These are phyloP conservation scores for Vicia sativa DNA, from an alignment of 306 rosid genomes.

Conservation along the genomic window DNA sequence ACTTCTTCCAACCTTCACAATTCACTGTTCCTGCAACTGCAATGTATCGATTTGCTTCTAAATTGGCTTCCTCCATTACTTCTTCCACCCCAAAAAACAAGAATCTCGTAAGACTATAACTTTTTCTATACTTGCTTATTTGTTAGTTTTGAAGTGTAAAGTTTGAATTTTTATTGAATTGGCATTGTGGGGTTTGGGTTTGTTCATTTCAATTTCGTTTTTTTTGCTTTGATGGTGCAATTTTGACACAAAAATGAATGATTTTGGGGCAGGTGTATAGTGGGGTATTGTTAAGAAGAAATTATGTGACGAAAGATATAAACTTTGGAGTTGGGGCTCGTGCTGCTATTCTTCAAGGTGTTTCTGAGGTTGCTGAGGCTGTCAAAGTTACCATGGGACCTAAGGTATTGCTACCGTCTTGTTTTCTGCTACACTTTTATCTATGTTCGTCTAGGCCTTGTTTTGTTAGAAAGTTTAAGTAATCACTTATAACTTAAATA, in stretches of 20 bases:
- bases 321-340: conserved; percentile 87
- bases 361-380: conserved; percentile 91
- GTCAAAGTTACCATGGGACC: conserved; percentile 99
- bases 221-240: background rate
- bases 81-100: conserved; percentile 60
- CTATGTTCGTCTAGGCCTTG: background rate
- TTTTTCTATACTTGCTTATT: background rate
- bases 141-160: background rate
- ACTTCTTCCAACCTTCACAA: background rate
- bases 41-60: conserved; percentile 80
- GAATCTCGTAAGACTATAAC: conserved; percentile 53
- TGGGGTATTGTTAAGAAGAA: conserved; percentile 58
- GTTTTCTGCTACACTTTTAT: conserved; percentile 2
- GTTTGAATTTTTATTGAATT: conserved; percentile 17
- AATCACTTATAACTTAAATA: no score
- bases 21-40: conserved; percentile 25
- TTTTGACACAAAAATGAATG: background rate
- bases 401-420: conserved; percentile 55
- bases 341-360: conserved; percentile 85
- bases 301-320: conserved; percentile 80
- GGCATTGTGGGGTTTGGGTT: background rate
- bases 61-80: conserved; percentile 58
- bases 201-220: background rate
- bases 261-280: conserved; percentile 46
- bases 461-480: no score